phyloP scores from a whole-genome alignment of 1,284 basidiomycete genomes.

The Malassezia globosa region DNA sequence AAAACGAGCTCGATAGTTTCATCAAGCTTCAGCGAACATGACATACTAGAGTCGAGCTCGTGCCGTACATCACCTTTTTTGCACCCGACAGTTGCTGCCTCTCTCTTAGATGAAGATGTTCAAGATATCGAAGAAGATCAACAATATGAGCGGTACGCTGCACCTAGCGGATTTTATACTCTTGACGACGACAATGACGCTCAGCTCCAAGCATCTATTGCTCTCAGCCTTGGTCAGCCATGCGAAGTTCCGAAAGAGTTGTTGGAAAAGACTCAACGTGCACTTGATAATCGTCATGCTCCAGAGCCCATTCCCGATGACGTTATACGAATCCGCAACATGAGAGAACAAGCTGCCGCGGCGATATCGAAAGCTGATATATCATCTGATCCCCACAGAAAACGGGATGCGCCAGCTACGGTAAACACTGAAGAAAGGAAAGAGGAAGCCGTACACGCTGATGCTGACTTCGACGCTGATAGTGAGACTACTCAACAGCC shows the following conservation, averaged over 20 bases:
- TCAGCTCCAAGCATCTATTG: slow-evolving; percentile 16
- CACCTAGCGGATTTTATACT: too few species aligned
- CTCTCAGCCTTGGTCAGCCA: slow-evolving; percentile 13
- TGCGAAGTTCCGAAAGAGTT: slow-evolving; percentile 1
- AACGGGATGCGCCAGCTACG: too few species aligned
- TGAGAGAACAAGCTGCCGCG: too few species aligned
- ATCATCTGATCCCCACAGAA: too few species aligned
- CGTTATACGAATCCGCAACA: slow-evolving; percentile 8
- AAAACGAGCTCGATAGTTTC: not conserved
- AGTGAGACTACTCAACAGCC: too few species aligned
- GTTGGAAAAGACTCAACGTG: not conserved
- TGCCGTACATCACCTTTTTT: slow-evolving; percentile 10
- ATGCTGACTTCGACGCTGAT: too few species aligned
- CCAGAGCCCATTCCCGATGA: slow-evolving; percentile 2
- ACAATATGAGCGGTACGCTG: not conserved
- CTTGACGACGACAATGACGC: slow-evolving; percentile 1
- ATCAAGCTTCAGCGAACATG: not conserved
- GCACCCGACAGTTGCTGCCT: not conserved
- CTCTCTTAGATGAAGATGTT: not conserved
- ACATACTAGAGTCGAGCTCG: not conserved
- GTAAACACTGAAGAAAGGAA: not conserved
- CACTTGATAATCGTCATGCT: not conserved
- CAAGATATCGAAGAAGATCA: not conserved
- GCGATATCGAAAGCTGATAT: too few species aligned
- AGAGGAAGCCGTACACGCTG: too few species aligned